phyloP scores from a whole-genome alignment of 2,329 filamentous ascomycete species.

The Ciborinia camelliae region DNA sequence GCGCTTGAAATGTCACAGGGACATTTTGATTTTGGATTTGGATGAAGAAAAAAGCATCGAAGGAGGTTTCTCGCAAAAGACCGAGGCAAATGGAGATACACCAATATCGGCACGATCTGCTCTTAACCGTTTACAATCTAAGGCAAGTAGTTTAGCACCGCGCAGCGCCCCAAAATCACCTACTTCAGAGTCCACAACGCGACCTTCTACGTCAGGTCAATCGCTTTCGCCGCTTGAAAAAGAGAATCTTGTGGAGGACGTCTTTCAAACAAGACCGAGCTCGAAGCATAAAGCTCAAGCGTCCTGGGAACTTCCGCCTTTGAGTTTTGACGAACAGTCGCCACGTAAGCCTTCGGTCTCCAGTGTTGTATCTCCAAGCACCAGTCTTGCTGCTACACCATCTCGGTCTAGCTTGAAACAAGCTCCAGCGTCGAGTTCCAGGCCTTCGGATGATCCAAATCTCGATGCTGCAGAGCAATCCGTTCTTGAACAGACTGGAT shows the following conservation, averaged over 20 bases:
- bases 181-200: constrained; percentile 35
- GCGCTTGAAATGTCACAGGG: constrained; percentile 84
- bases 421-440: constrained; percentile 34
- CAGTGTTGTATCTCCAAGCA: constrained; percentile 39
- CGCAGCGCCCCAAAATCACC: constrained; percentile 42
- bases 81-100: constrained; percentile 25
- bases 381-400: constrained; percentile 34
- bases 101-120: constrained; percentile 35
- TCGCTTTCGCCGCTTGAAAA: constrained; percentile 34
- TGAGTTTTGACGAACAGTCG: constrained; percentile 39
- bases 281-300: constrained; percentile 43
- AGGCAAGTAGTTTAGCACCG: constrained; percentile 38
- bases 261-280: constrained; percentile 50
- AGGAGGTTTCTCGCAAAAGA: constrained; percentile 7
- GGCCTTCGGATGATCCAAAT: constrained; percentile 22
- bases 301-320: constrained; percentile 45
- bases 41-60: constrained; percentile 62
- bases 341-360: constrained; percentile 45
- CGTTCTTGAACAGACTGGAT: constrained; percentile 63
- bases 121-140: constrained; percentile 38
- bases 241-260: constrained; percentile 44
- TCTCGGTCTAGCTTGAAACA: constrained; percentile 38
- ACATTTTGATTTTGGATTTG: constrained; percentile 80
- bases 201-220: constrained; percentile 36
- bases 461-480: constrained; percentile 64